These are phyloP conservation scores for Coemansia sp. DNA, from an alignment of 192 early-diverging fungal species.

Conservation along the genomic window DNA sequence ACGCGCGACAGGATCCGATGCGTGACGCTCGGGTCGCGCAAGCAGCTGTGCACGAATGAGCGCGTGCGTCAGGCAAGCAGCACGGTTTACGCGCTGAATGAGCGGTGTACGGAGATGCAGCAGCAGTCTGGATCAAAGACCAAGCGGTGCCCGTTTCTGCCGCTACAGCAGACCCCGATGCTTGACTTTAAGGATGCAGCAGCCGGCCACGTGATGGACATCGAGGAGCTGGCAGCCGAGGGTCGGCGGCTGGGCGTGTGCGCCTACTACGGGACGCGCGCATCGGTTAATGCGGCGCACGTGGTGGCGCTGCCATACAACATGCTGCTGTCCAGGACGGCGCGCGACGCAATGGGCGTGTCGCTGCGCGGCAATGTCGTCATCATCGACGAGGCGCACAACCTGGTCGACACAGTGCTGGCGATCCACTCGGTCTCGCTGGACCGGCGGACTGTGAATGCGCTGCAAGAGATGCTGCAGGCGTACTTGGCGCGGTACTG, in stretches of 20 bases:
- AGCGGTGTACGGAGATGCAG: slow-evolving; percentile 84
- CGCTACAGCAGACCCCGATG: slow-evolving; percentile 53
- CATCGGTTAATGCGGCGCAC: slow-evolving; percentile 52
- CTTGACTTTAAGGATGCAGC: slow-evolving; percentile 62
- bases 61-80: slow-evolving; percentile 56
- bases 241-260: slow-evolving; percentile 64
- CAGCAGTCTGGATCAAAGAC: slow-evolving; percentile 14
- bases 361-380: slow-evolving; percentile 71
- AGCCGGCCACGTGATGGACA: slow-evolving; percentile 62
- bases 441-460: slow-evolving; percentile 50
- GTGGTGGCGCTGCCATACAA: slow-evolving; percentile 91
- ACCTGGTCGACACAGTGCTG: slow-evolving; percentile 72
- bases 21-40: slow-evolving; percentile 78
- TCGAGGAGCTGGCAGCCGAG: slow-evolving; percentile 77
- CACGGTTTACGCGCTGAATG: slow-evolving; percentile 61
- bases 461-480: slow-evolving; percentile 59
- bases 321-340: slow-evolving; percentile 70
- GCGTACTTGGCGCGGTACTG: slow-evolving; percentile 72
- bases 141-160: slow-evolving; percentile 56
- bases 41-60: slow-evolving; percentile 81
- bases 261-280: slow-evolving; percentile 83
- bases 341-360: slow-evolving; percentile 75
- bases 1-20: slow-evolving; percentile 53
- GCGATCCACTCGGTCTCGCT: slow-evolving; percentile 68
- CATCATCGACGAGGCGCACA: slow-evolving; percentile 83